Evolutionary conservation across 2,329 filamentous ascomycete genomes (phyloP), one percentile per base, ranked within the genome.

Genomic region (Fusarium pininemorale): DNA sequence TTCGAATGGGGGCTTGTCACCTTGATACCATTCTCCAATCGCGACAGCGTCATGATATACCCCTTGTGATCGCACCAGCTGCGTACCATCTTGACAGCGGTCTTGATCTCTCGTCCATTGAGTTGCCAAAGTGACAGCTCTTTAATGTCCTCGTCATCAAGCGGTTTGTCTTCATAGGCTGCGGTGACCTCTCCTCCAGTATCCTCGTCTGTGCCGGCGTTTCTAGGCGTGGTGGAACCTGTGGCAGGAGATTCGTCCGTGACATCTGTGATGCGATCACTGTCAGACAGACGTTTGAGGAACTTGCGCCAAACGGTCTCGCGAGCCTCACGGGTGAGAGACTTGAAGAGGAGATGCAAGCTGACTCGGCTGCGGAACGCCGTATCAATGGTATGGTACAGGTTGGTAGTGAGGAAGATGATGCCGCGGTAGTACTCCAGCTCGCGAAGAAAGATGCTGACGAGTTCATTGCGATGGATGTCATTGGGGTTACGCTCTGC

Each of bases 41-140:
- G 80, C 22, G 79, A 73, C 63, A 87, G 76, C 50, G 82, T 84
- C 78, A 87, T 80, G 22, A 77, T 75, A 54, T 85, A 84, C 13
- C 79, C 79, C 78, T 87, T 86, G 71, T 84, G 79, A 39, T 83
- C 79, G 73, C 85, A 87, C 85, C 84, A 86, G 26, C 78, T 82
- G 57, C 79, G 79, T 3, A 82, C 83, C 85, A 86, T 85, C 79
- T 86, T 83, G 74, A 86, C 80, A 14, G 82, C 83, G 63, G 82
- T 85, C 77, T 87, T 87, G 72, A 86, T 87, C 80, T 85, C 82
- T 28, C 84, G 79, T 9, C 83, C 85, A 53, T 87, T 87, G 63
- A 85, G 80, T 65, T 80, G 78, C 84, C 81, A 85, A 28, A 80
- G 76, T 6, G 80, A 79, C 16, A 87, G 78, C 70, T 85, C 79